Evolutionary conservation across 257 asterid genomes (phyloP).

Genomic region (Solanum clarkiae): DNA sequence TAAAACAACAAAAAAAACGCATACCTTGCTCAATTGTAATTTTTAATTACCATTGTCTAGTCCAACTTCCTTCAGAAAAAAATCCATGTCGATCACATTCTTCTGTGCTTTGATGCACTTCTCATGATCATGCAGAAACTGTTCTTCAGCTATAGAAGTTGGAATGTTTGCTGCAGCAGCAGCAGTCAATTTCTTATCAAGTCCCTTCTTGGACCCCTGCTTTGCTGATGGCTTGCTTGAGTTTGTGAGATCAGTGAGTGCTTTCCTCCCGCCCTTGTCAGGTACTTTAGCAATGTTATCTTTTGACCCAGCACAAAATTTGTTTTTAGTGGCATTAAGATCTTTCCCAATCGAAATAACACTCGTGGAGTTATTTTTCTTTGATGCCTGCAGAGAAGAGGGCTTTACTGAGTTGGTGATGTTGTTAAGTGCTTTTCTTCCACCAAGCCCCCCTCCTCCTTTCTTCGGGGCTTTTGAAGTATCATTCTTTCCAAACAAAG

Average conservation of each 20-base stretch:
- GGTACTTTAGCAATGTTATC: constrained; percentile 22
- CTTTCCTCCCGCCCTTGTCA: constrained; percentile 51
- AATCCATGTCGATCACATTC: constrained; percentile 28
- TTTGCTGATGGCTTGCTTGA: constrained; percentile 38
- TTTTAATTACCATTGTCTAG: constrained; percentile 34
- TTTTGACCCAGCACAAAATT: neutral
- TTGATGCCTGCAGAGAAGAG: constrained; percentile 22
- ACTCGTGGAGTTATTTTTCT: constrained; percentile 30
- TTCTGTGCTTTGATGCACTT: constrained; percentile 61
- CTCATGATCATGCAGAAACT: constrained; percentile 67
- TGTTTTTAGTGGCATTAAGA: constrained; percentile 12
- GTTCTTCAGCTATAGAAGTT: constrained; percentile 32
- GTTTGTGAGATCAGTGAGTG: constrained; percentile 73
- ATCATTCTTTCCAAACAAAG: constrained; percentile 35
- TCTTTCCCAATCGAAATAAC: constrained; percentile 39
- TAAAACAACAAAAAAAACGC: neutral
- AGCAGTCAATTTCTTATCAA: constrained; percentile 21
- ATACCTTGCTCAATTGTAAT: neutral
- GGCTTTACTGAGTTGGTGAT: constrained; percentile 75
- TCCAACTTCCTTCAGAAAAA: constrained; percentile 60
- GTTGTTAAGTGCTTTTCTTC: constrained; percentile 79
- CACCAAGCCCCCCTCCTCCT: constrained; percentile 29
- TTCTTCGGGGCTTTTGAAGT: constrained; percentile 33
- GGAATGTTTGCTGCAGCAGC: constrained; percentile 27
- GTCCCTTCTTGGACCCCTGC: constrained; percentile 18